phyloP scores from a whole-genome alignment of 345 rosid genomes.

The Orychophragmus violaceus region DNA sequence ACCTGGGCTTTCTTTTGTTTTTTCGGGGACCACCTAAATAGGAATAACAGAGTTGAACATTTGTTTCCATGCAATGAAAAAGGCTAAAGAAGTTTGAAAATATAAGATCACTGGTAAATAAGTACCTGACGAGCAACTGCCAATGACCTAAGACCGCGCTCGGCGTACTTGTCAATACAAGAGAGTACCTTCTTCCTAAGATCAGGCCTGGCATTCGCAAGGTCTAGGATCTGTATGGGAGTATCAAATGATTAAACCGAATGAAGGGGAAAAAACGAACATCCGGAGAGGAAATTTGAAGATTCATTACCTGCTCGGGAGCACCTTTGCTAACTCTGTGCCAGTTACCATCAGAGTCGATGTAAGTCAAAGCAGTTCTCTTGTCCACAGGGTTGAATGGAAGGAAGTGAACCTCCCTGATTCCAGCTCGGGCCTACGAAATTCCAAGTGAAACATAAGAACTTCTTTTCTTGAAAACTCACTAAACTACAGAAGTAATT shows the following conservation, averaged over 20 bases:
- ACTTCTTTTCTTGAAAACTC: background rate
- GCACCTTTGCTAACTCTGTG: constrained; percentile 64
- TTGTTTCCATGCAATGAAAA: background rate
- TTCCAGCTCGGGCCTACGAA: constrained; percentile 48
- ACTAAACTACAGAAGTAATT: background rate
- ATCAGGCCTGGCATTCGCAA: constrained; percentile 48
- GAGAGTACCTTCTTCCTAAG: constrained; percentile 51
- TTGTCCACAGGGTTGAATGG: constrained; percentile 61
- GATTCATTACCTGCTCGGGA: constrained; percentile 40
- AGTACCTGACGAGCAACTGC: constrained; percentile 82
- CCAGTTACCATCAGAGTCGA: constrained; percentile 47
- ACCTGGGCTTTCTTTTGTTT: constrained; percentile 61
- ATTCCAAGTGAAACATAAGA: constrained; percentile 15
- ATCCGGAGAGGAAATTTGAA: background rate
- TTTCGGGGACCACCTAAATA: constrained; percentile 51
- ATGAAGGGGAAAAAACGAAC: background rate
- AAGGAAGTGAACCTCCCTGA: constrained; percentile 43
- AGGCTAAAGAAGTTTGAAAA: background rate
- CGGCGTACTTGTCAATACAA: constrained; percentile 71
- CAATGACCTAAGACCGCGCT: constrained; percentile 86
- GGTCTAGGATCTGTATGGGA: constrained; percentile 38
- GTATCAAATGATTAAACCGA: background rate
- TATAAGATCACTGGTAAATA: background rate
- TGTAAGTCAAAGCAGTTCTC: constrained; percentile 56
- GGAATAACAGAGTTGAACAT: background rate